These are phyloP conservation scores for Babesia divergens DNA, from an alignment of 169 alveolate species.

Conservation along the genomic window DNA sequence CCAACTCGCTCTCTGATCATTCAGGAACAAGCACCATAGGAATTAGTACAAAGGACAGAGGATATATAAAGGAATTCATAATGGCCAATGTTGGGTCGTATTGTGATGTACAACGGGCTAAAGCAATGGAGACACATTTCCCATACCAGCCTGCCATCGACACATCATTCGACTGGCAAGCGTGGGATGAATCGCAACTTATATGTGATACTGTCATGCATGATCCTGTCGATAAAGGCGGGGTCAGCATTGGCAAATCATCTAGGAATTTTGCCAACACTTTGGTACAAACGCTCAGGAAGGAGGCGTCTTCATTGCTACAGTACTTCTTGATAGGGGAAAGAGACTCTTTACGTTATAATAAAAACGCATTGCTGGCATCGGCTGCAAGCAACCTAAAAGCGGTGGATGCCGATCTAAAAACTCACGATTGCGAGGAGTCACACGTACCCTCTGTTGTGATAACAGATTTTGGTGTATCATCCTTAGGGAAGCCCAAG, in stretches of 20 bases:
- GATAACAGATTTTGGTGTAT: constrained; percentile 54
- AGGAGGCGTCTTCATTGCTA: background rate
- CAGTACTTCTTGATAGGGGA: background rate
- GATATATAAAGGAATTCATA: background rate
- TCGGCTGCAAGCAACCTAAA: background rate
- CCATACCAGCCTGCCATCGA: background rate
- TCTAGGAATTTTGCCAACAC: constrained; percentile 3
- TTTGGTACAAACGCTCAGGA: background rate
- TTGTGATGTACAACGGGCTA: background rate
- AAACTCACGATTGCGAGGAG: background rate
- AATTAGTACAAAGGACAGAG: background rate
- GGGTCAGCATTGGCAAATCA: constrained; percentile 2
- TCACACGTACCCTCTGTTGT: constrained; percentile 8
- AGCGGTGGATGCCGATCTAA: background rate
- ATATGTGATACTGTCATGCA: constrained; percentile 13
- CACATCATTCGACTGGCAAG: background rate
- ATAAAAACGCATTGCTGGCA: background rate
- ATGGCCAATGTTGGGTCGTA: background rate
- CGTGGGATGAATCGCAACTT: background rate
- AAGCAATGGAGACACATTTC: background rate
- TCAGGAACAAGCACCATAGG: background rate
- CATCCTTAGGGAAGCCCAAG: constrained; percentile 27
- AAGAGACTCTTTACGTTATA: background rate
- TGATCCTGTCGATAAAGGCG: background rate
- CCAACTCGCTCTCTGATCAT: background rate